Conservation (phyloP, 441 rosid species). For the Populus tomentosa region DNA sequence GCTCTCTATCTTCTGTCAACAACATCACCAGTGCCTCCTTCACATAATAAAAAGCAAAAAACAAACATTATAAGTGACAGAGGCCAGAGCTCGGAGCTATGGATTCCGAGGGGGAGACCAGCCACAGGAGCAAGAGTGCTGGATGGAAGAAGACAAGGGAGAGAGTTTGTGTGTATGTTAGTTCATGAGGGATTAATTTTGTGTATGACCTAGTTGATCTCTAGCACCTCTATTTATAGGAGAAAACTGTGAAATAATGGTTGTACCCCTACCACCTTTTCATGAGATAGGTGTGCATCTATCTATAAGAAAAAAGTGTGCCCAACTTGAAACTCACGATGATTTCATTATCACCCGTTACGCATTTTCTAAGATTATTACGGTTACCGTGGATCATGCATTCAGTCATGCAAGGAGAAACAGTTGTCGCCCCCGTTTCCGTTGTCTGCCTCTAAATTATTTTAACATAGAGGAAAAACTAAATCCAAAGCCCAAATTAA, state of each 20-base stretch:
- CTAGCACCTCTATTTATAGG: conserved; percentile 26
- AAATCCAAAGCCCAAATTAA: too few species aligned
- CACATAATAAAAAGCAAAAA: background rate
- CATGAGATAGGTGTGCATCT: background rate
- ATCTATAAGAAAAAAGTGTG: background rate
- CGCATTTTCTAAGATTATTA: background rate
- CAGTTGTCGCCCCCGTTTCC: background rate
- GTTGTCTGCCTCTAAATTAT: background rate
- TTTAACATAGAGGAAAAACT: too few species aligned
- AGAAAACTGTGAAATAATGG: background rate
- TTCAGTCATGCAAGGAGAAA: background rate
- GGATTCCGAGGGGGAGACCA: background rate
- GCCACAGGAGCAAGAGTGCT: too few species aligned
- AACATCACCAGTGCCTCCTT: conserved; percentile 32
- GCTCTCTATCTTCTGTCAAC: conserved; percentile 99
- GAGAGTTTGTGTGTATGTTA: background rate
- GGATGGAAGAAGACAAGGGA: background rate
- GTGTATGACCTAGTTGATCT: background rate
- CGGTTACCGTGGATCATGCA: background rate
- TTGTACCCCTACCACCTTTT: background rate
- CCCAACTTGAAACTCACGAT: background rate
- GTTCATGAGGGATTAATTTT: background rate
- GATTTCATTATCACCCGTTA: background rate
- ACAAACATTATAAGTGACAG: background rate
- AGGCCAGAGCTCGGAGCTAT: background rate